Evolutionary conservation across 1,284 basidiomycete genomes (phyloP), one percentile per base, ranked within the genome.

Genomic region (Melanopsichium pennsylvanicum): DNA sequence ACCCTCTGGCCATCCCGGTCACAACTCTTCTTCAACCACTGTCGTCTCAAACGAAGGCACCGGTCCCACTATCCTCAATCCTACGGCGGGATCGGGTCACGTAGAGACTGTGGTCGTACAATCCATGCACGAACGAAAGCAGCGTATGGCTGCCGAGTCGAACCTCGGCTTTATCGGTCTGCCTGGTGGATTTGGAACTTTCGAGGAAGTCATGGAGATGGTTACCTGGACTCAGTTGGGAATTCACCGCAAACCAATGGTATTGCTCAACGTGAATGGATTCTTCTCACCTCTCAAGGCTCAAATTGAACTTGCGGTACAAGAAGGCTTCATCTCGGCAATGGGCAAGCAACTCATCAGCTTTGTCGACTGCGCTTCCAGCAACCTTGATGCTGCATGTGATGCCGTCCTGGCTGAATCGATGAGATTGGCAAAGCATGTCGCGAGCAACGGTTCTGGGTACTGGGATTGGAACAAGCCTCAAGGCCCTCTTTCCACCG

Each of bases 91-190:
- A 1, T 33, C 50, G 1, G 61, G 66, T 25, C 56, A 60, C 27
- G 56, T 76, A 37, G 35, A 59, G 78, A 62, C 70, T 5, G 38
- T 69, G 43, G 50, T 46, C 29, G 91, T 93, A 2, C 84, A 87
- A 46, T 89, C 89, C 1, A 96, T 97, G 93, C 93, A 96, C 76
- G 90, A 92, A 74, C 87, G 93, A 19, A 96, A 96, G 81, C 85
- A 89, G 12, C 87, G 89, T 75, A 95, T 96, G 92, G 91, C 92
- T 0, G 85, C 85, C 62, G 84, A 89, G 18, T 86, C 86, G 0
- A 82, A 83, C 13, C 85, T 86, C 25, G 92, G 88, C 0, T 97
- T 97, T 75, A 84, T 96, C 42, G 90, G 88, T 15, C 84, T 96
- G 11, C 93, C 93, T 5, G 93, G 93, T 29, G 93, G 93, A 0